Conservation (phyloP, 2,329 filamentous ascomycete genomes). For the Metarhizium sp. region DNA sequence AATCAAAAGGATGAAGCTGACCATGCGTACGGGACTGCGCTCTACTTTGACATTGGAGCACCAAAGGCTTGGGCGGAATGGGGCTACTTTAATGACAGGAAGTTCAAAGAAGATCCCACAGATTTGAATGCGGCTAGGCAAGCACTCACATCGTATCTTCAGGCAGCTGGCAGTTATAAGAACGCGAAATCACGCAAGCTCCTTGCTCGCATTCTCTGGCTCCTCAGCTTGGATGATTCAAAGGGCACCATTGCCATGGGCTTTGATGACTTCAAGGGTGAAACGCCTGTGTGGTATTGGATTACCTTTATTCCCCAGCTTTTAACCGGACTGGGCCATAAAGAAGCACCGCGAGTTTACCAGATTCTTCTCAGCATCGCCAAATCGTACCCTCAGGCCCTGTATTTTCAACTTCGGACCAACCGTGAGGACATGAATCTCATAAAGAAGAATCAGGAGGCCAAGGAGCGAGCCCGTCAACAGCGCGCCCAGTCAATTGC, state of each 20-base stretch:
- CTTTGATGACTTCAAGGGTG: conserved; percentile 94
- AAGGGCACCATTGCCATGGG: conserved; percentile 75
- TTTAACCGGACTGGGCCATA: conserved; percentile 80
- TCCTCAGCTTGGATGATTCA: conserved; percentile 85
- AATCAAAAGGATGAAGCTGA: conserved; percentile 86
- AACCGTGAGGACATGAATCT: conserved; percentile 87
- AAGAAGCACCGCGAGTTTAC: conserved; percentile 81
- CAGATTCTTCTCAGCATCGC: conserved; percentile 86
- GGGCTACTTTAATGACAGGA: conserved; percentile 95
- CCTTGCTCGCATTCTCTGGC: conserved; percentile 86
- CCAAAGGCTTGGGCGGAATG: conserved; percentile 99
- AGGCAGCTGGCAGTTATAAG: conserved; percentile 94
- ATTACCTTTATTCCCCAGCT: conserved; percentile 98
- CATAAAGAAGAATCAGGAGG: conserved; percentile 82
- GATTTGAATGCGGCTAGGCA: conserved; percentile 81
- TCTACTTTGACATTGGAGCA: conserved; percentile 92
- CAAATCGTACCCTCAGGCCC: conserved; percentile 86
- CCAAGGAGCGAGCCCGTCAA: conserved; percentile 54
- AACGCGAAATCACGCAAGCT: conserved; percentile 93
- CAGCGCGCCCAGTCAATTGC: conserved; percentile 37
- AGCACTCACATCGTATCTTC: conserved; percentile 90
- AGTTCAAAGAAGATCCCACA: conserved; percentile 83
- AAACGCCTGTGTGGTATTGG: conserved; percentile 98
- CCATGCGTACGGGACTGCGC: conserved; percentile 83
- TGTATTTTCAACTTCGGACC: conserved; percentile 92